These are phyloP conservation scores for Zygosaccharomyces pseudorouxii DNA, from an alignment of 805 yeast genomes.

Conservation along the genomic window DNA sequence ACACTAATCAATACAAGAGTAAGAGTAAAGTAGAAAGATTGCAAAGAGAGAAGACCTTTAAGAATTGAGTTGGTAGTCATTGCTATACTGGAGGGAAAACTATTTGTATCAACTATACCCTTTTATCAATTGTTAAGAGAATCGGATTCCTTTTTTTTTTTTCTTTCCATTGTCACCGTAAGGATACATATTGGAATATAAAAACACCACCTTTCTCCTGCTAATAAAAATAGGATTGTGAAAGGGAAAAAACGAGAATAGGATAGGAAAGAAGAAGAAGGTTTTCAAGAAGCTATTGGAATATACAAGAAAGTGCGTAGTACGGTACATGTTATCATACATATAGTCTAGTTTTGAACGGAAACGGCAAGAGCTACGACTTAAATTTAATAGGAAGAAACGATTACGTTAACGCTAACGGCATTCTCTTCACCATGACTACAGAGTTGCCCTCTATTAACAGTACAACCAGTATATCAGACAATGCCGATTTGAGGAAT, in stretches of 20 bases:
- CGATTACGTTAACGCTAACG: background rate
- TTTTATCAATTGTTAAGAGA: background rate
- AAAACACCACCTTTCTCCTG: too few relatives aligned
- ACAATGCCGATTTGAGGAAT: slow-evolving; percentile 31
- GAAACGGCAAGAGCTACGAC: background rate
- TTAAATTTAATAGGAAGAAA: background rate
- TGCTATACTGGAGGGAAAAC: background rate
- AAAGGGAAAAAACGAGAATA: background rate
- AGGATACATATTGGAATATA: background rate
- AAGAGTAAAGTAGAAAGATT: background rate
- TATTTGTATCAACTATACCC: too few relatives aligned
- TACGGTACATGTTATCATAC: slow-evolving; percentile 3
- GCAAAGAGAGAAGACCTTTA: background rate
- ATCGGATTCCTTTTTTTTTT: background rate
- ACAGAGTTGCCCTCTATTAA: slow-evolving; percentile 32
- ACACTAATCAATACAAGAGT: background rate
- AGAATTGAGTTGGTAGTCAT: background rate
- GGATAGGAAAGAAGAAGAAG: background rate
- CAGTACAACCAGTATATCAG: slow-evolving; percentile 34
- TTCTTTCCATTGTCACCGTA: background rate
- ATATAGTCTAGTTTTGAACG: slow-evolving; percentile 1
- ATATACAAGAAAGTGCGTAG: background rate
- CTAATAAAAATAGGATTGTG: background rate
- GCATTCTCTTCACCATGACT: slow-evolving; percentile 7
- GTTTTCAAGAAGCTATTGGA: background rate